phyloP scores from a whole-genome alignment of 2,329 filamentous ascomycete genomes.

The Cadophora gregata region DNA sequence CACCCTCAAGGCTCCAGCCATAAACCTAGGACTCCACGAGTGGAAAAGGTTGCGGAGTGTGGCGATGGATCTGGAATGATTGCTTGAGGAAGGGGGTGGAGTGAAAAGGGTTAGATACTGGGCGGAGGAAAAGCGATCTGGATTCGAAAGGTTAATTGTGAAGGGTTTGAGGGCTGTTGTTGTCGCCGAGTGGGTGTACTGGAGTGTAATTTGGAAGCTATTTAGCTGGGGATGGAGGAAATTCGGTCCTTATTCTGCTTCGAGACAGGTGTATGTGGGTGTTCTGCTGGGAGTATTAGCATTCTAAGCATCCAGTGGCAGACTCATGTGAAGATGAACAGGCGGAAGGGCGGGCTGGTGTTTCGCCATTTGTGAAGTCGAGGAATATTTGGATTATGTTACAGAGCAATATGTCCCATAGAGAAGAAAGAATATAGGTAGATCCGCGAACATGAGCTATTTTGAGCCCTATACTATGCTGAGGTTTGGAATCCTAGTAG shows the following conservation, averaged over 20 bases:
- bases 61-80: slow-evolving; percentile 4
- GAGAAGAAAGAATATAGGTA: background rate
- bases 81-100: background rate
- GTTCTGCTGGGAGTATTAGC: background rate
- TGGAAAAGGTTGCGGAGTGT: slow-evolving; percentile 1
- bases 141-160: background rate
- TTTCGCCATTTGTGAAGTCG: background rate
- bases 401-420: background rate
- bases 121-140: background rate
- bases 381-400: background rate
- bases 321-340: too few species aligned
- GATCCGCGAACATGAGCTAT: background rate
- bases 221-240: slow-evolving; percentile 3
- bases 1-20: background rate
- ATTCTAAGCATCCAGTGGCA: too few species aligned
- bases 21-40: background rate
- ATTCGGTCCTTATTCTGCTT: background rate
- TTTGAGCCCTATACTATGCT: background rate
- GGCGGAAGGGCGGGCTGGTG: too few species aligned
- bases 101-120: background rate
- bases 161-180: background rate
- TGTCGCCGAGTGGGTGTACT: too few species aligned
- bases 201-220: too few species aligned
- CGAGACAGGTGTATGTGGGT: background rate
- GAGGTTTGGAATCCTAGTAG: background rate